phyloP scores from a whole-genome alignment of 805 yeast species.

The Hanseniaspora hatyaiensis region DNA sequence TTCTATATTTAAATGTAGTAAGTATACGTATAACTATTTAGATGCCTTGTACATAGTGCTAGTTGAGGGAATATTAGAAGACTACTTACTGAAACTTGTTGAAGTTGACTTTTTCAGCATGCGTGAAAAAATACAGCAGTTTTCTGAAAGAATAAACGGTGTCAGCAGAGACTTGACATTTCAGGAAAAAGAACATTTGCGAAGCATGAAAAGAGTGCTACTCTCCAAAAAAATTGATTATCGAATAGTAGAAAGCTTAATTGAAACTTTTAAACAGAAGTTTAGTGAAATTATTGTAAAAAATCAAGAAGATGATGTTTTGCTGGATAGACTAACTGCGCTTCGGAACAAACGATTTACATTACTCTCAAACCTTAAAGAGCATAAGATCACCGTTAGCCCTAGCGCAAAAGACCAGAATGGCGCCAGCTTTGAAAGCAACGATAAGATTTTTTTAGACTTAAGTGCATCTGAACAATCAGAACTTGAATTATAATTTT shows the following conservation, averaged over 20 bases:
- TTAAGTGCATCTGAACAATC: no score
- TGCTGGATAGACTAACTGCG: slow-evolving; percentile 2
- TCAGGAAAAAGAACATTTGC: neutral
- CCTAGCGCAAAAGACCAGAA: no score
- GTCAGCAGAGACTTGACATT: neutral
- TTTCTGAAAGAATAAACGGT: neutral
- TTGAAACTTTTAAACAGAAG: neutral
- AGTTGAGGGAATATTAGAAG: slow-evolving; percentile 11
- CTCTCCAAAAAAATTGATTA: slow-evolving; percentile 11
- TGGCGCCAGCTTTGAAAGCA: no score
- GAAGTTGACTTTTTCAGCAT: slow-evolving; percentile 9
- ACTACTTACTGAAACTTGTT: slow-evolving; percentile 8
- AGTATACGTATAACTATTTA: slow-evolving; percentile 13
- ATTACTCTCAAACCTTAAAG: neutral
- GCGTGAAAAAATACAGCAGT: slow-evolving; percentile 7
- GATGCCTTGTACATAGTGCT: slow-evolving; percentile 11
- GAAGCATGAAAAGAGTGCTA: slow-evolving; percentile 2
- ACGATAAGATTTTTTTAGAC: no score
- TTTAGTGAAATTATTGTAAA: slow-evolving; percentile 1
- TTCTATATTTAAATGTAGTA: slow-evolving; percentile 5
- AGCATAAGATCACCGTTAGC: no score
- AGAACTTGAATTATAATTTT: neutral
- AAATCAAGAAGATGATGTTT: slow-evolving; percentile 14
- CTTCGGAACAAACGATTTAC: slow-evolving; percentile 2
- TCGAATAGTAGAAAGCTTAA: slow-evolving; percentile 4